Evolutionary conservation across 2,329 filamentous ascomycete species (phyloP).

Genomic region (Phoma sp.): DNA sequence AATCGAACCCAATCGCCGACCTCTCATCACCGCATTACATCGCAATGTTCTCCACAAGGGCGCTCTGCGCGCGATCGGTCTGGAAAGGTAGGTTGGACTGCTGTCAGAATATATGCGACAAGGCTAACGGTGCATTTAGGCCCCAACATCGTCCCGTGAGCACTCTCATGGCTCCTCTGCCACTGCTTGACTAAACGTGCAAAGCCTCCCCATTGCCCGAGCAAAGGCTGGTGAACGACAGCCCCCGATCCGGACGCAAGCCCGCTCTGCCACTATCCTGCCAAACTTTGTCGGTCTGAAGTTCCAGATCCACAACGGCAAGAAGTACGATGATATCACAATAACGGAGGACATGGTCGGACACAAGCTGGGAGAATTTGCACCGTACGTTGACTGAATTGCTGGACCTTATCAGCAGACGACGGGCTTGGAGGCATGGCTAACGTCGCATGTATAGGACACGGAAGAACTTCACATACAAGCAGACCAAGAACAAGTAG

Average conservation of each 20-base stretch:
- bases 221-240: constrained; percentile 67
- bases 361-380: constrained; percentile 92
- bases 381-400: constrained; percentile 65
- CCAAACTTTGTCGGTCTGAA: constrained; percentile 89
- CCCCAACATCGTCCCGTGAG: constrained; percentile 74
- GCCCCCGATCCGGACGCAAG: constrained; percentile 82
- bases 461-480: constrained; percentile 71
- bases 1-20: constrained; percentile 32
- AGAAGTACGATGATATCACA: constrained; percentile 79
- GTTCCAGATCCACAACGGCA: constrained; percentile 93
- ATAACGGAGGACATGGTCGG: constrained; percentile 97
- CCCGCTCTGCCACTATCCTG: constrained; percentile 85
- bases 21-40: constrained; percentile 33
- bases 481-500: constrained; percentile 74
- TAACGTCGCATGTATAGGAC: constrained; percentile 57
- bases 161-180: constrained; percentile 24
- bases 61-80: constrained; percentile 71
- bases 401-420: too few relatives aligned
- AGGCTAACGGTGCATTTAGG: constrained; percentile 52
- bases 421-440: background rate
- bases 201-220: constrained; percentile 68
- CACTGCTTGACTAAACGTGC: constrained; percentile 29
- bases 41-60: constrained; percentile 72
- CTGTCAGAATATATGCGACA: background rate
- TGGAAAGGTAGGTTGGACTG: constrained; percentile 75